Percentiles rank a stretch among this genome's conserved stretches.
phyloP scores from a whole-genome alignment of 345 rosid species.

The Citrus trifoliata region DNA sequence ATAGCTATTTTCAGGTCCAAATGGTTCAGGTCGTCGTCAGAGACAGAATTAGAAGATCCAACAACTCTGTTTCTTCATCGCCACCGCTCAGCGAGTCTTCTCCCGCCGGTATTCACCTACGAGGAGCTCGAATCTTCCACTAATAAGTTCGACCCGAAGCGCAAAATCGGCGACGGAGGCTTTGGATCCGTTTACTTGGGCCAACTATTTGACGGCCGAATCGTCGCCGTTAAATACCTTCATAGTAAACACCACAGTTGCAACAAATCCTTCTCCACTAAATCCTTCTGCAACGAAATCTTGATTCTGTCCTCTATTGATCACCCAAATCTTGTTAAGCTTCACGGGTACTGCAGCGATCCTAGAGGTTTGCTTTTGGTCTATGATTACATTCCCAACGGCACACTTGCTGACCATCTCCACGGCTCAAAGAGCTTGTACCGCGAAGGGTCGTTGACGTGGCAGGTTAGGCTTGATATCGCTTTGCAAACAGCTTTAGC shows the following conservation, averaged over 20 bases:
- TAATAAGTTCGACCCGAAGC: conserved; percentile 66
- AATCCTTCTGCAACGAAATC: conserved; percentile 90
- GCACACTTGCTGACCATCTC: conserved; percentile 87
- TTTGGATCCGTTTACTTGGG: conserved; percentile 87
- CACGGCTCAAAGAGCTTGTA: conserved; percentile 45
- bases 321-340: conserved; percentile 83
- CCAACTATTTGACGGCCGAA: conserved; percentile 63
- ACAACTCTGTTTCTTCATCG: conserved; percentile 70
- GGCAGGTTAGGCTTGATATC: conserved; percentile 79
- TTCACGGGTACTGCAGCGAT: conserved; percentile 95
- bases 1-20: conserved; percentile 54
- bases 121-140: conserved; percentile 87
- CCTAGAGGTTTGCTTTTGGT: conserved; percentile 90
- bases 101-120: conserved; percentile 88
- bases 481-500: conserved; percentile 75
- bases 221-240: conserved; percentile 83
- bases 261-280: conserved; percentile 52
- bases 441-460: conserved; percentile 36
- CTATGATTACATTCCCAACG: conserved; percentile 81
- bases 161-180: conserved; percentile 92
- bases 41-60: conserved; percentile 63
- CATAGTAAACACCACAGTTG: conserved; percentile 54
- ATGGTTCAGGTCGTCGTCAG: conserved; percentile 23
- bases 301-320: conserved; percentile 75
- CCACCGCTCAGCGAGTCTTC: conserved; percentile 65